Evolutionary conservation across 108 stramenopile species (phyloP), one percentile per base, ranked within the genome.

Genomic region (Nitzschia sp.): DNA sequence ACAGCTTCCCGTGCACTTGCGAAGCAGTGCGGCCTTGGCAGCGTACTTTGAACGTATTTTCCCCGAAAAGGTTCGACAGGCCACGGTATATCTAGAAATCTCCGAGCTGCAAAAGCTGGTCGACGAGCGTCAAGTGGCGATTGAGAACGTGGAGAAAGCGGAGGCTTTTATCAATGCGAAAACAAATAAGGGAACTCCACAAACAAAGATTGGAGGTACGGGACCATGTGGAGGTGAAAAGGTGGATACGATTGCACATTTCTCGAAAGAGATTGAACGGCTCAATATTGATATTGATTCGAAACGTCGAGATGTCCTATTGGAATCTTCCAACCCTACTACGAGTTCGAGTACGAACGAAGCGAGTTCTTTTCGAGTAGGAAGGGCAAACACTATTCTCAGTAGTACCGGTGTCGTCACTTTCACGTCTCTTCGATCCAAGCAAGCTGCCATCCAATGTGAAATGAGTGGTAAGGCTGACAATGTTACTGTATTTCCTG

Each of bases 111-210:
- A 53, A 53, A 8, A 53, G 23, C 6, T 5, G 19, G 23, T 53
- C n/a, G 52, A n/a, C 52, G 52, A 53, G 23, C 52, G 52, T n/a
- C 52, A 53, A 19, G 52, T n/a, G 6, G 52, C 52, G 21, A 53
- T 53, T 53, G 52, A n/a, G 23, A 11, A 53, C 8, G 52, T 53
- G 13, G 52, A 53, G 23, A 53, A 53, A 22, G 52, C 52, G 13
- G 19, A n/a, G 8, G 52, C 52, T 22, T 53, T 53, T n/a, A 53
- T 19, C 16, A 53, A 15, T n/a, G 52, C 52, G 6, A 8, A n/a
- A n/a, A n/a, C 52, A 8, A n/a, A 53, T 15, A 53, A 53, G 19
- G 21, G 21, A 11, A 6, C 13, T 5, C 52, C 52, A n/a, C 6
- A 8, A 6, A n/a, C n/a, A 22, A 53, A 53, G 23, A 19, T 53